A percentile compares a stretch with the other conserved stretches of the same genome.
Evolutionary conservation across 169 alveolate species (phyloP).

Genomic region (Babesia ovis): DNA sequence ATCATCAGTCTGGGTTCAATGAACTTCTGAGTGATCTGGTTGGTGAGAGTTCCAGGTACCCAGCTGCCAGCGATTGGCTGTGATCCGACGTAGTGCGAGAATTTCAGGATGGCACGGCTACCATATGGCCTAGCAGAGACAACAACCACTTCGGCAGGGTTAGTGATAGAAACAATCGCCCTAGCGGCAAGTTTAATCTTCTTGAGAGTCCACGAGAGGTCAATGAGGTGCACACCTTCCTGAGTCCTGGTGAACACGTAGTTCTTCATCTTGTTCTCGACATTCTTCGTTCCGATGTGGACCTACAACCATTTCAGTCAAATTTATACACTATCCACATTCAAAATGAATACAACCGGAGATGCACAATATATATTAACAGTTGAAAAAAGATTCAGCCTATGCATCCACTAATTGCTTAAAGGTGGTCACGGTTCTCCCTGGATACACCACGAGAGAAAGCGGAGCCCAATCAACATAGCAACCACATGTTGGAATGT

Average conservation of each 20-base stretch:
- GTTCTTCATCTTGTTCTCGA: conserved; percentile 94
- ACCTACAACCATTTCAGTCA: conserved; percentile 70
- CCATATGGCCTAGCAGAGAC: conserved; percentile 96
- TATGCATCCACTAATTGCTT: too few species aligned
- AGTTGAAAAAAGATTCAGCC: too few species aligned
- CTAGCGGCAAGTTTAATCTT: conserved; percentile 98
- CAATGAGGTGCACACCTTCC: conserved; percentile 96
- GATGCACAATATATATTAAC: too few species aligned
- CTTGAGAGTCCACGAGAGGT: conserved; percentile 97
- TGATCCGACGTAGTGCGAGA: conserved; percentile 96
- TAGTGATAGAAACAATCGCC: conserved; percentile 96
- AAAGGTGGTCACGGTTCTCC: too few species aligned
- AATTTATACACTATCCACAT: too few species aligned
- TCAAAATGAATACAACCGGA: too few species aligned
- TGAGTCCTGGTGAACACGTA: conserved; percentile 95
- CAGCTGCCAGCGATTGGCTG: conserved; percentile 97
- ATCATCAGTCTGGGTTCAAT: conserved; percentile 97
- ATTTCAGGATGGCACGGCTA: conserved; percentile 98
- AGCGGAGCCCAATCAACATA: too few species aligned
- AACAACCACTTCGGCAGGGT: conserved; percentile 97
- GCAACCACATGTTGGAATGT: too few species aligned
- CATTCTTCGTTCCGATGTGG: conserved; percentile 96
- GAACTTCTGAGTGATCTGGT: conserved; percentile 96
- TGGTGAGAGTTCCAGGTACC: conserved; percentile 99
- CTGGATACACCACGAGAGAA: too few species aligned